Conservation (phyloP, 192 early-diverging fungal species). For the Coemansia sp. region DNA sequence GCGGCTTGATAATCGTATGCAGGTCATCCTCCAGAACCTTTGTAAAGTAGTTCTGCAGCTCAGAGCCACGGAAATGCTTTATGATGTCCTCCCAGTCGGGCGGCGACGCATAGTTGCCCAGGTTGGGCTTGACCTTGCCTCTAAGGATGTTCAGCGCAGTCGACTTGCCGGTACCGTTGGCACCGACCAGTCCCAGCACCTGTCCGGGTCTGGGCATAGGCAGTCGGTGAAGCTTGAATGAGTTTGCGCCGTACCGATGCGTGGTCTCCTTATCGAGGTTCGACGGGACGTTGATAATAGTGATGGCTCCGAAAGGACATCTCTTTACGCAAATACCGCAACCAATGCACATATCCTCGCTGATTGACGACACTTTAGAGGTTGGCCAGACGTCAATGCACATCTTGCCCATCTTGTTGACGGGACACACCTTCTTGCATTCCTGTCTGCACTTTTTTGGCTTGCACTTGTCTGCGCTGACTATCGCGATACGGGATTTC, state of each 20-base stretch:
- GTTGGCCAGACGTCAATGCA: slow-evolving; percentile 88
- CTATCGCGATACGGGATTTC: slow-evolving; percentile 92
- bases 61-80: slow-evolving; percentile 93
- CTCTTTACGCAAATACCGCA: slow-evolving; percentile 98
- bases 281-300: slow-evolving; percentile 95
- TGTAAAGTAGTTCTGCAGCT: slow-evolving; percentile 98
- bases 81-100: slow-evolving; percentile 97
- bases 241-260: slow-evolving; percentile 94
- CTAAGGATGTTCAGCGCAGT: slow-evolving; percentile 94
- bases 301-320: slow-evolving; percentile 97
- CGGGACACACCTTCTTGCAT: slow-evolving; percentile 96
- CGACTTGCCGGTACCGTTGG: slow-evolving; percentile 95
- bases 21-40: slow-evolving; percentile 96
- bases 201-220: slow-evolving; percentile 95
- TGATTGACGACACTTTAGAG: slow-evolving; percentile 91
- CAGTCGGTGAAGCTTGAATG: slow-evolving; percentile 97
- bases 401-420: slow-evolving; percentile 95
- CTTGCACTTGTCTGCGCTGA: slow-evolving; percentile 94
- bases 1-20: slow-evolving; percentile 93
- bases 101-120: slow-evolving; percentile 80
- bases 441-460: slow-evolving; percentile 99
- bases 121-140: slow-evolving; percentile 94
- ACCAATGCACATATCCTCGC: slow-evolving; percentile 95
- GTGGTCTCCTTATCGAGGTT: slow-evolving; percentile 93
- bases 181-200: slow-evolving; percentile 95